These are phyloP conservation scores for Tephrocybe sp. DNA, from an alignment of 768 basidiomycete genomes.

Conservation along the genomic window DNA sequence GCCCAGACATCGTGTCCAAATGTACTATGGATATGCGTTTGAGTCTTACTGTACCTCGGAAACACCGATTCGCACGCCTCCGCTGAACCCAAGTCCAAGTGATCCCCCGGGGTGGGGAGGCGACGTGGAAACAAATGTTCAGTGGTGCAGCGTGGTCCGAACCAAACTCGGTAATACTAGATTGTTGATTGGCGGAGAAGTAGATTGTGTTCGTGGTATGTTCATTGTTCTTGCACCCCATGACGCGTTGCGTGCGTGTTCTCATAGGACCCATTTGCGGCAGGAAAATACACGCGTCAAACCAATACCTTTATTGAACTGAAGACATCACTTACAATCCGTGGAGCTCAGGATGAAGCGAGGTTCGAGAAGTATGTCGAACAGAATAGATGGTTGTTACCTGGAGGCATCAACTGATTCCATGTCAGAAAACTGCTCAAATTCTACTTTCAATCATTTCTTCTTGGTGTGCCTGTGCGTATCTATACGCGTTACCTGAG, in stretches of 20 bases:
- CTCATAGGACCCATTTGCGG: conserved; percentile 12
- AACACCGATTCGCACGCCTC: conserved; percentile 27
- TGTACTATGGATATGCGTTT: conserved; percentile 88
- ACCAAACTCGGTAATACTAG: conserved; percentile 75
- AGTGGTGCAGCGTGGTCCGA: conserved; percentile 90
- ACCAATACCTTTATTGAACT: conserved; percentile 79
- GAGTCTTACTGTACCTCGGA: conserved; percentile 82
- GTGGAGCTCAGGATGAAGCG: conserved; percentile 60
- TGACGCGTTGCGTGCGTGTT: background rate
- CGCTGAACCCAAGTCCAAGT: conserved; percentile 25
- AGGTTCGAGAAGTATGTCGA: conserved; percentile 76
- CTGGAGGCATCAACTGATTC: conserved; percentile 4
- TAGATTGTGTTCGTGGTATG: conserved; percentile 83
- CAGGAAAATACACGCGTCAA: conserved; percentile 61
- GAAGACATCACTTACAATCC: conserved; percentile 80
- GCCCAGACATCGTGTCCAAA: conserved; percentile 61
- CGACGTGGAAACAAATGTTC: conserved; percentile 84
- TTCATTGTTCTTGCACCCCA: conserved; percentile 17
- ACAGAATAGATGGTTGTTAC: background rate
- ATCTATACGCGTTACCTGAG: background rate
- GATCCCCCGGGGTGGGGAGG: conserved; percentile 68
- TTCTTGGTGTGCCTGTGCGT: conserved; percentile 86
- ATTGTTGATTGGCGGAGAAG: conserved; percentile 84
- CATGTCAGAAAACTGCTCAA: conserved; percentile 78
- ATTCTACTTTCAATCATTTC: conserved; percentile 90